Conservation (phyloP, 2,329 filamentous ascomycete species). For the Fusarium floridanum region DNA sequence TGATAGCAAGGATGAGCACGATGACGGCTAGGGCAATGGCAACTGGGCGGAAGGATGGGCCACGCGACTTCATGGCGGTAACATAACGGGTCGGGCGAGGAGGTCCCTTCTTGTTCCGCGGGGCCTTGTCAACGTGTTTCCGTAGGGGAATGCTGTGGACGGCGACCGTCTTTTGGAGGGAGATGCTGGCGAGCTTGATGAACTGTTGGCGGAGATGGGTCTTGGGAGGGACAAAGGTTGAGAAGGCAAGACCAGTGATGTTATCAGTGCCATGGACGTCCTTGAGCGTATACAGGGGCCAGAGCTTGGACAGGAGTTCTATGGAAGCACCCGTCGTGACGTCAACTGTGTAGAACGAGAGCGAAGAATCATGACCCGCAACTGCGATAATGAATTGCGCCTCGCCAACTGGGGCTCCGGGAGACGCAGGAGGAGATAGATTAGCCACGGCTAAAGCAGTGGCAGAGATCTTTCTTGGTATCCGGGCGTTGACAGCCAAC, state of each 20-base stretch:
- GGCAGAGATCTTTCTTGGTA: slow-evolving; percentile 78
- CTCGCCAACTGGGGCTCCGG: slow-evolving; percentile 67
- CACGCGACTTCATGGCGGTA: slow-evolving; percentile 70
- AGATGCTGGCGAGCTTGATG: slow-evolving; percentile 84
- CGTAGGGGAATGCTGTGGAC: slow-evolving; percentile 83
- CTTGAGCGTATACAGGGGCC: slow-evolving; percentile 66
- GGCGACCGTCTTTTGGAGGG: slow-evolving; percentile 82
- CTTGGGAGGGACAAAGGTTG: slow-evolving; percentile 68
- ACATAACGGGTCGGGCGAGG: slow-evolving; percentile 76
- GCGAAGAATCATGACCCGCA: slow-evolving; percentile 82
- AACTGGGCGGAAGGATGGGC: slow-evolving; percentile 64
- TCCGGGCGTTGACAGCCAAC: slow-evolving; percentile 64
- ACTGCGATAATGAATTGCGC: slow-evolving; percentile 86
- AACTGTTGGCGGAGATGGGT: slow-evolving; percentile 53
- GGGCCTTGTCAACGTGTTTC: slow-evolving; percentile 55
- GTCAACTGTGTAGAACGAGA: slow-evolving; percentile 83
- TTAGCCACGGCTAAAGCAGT: slow-evolving; percentile 83
- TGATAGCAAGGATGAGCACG: slow-evolving; percentile 70
- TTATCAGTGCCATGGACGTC: slow-evolving; percentile 66
- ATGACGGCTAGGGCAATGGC: slow-evolving; percentile 68
- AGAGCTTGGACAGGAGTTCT: slow-evolving; percentile 65
- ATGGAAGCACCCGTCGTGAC: slow-evolving; percentile 65
- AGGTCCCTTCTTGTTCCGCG: slow-evolving; percentile 52
- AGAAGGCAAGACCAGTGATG: slow-evolving; percentile 72
- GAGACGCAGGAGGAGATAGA: slow-evolving; percentile 68